phyloP scores from a whole-genome alignment of 1,139 yeast genomes.

The Candida buenavistaensis region DNA sequence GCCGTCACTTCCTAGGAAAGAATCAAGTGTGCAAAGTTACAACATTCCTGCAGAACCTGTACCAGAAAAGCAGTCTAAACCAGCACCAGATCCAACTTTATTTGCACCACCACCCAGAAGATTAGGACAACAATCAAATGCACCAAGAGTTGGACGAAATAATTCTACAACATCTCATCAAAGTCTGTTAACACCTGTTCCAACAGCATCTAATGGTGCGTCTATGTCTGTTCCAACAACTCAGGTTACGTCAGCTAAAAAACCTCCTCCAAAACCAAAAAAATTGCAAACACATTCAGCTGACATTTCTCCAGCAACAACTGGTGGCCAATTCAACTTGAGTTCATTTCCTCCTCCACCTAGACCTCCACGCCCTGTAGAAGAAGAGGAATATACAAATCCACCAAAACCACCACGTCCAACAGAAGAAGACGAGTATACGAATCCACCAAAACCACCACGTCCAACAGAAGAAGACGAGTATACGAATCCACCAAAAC shows the following conservation, averaged over 20 bases:
- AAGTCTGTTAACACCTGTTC: too few species aligned
- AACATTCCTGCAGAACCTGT: constrained; percentile 1
- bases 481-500: constrained; percentile 7
- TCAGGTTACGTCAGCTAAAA: constrained; percentile 4
- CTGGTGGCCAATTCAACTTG: constrained; percentile 3
- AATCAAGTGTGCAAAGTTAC: constrained; percentile 1
- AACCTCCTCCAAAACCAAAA: constrained; percentile 14
- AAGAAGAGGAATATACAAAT: constrained; percentile 4
- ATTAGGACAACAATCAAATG: constrained; percentile 21
- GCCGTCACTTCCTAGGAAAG: constrained; percentile 7
- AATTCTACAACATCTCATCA: neutral
- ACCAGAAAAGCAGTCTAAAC: constrained; percentile 10
- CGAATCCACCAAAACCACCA: constrained; percentile 14
- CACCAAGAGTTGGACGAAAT: constrained; percentile 15
- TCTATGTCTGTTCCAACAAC: too few species aligned
- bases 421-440: constrained; percentile 5
- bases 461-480: constrained; percentile 5
- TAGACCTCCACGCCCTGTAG: constrained; percentile 12
- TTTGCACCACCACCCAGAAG: constrained; percentile 45
- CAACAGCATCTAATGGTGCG: neutral
- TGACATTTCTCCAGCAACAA: neutral
- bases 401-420: constrained; percentile 12
- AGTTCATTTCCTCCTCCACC: constrained; percentile 15
- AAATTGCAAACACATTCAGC: constrained; percentile 8
- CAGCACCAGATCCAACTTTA: constrained; percentile 33